A percentile compares a stretch with the other conserved stretches of the same genome.
Evolutionary conservation across 441 rosid genomes (phyloP).

Genomic region (Populus trichocarpa): DNA sequence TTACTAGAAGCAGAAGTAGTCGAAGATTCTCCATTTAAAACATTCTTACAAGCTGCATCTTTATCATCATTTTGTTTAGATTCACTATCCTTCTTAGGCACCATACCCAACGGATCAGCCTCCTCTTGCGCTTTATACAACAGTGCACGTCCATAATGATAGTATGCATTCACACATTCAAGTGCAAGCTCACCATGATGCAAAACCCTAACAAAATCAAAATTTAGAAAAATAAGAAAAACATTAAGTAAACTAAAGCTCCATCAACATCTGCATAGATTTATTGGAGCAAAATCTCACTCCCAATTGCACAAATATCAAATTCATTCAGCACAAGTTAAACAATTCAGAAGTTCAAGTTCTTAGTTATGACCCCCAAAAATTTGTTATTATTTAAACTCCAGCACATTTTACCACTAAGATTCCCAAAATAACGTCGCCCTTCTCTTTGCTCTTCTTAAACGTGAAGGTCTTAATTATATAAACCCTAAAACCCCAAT

Average conservation of each 20-base stretch:
- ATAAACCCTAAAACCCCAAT: background rate
- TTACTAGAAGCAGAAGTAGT: slow-evolving; percentile 45
- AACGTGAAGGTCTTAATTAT: background rate
- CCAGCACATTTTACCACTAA: background rate
- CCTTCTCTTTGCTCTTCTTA: background rate
- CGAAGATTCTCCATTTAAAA: slow-evolving; percentile 41
- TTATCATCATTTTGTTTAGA: slow-evolving; percentile 35
- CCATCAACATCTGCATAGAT: background rate
- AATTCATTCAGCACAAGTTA: background rate
- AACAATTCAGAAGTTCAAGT: background rate
- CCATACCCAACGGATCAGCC: slow-evolving; percentile 74
- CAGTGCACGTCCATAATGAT: slow-evolving; percentile 72
- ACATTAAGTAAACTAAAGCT: background rate
- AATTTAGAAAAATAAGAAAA: background rate
- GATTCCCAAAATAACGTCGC: background rate
- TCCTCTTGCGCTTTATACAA: slow-evolving; percentile 86
- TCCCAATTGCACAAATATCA: background rate
- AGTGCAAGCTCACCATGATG: slow-evolving; percentile 67
- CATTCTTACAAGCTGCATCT: slow-evolving; percentile 41
- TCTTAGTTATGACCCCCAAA: background rate
- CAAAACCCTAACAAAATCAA: slow-evolving; percentile 44
- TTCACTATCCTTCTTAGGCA: slow-evolving; percentile 63
- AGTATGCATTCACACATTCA: slow-evolving; percentile 67
- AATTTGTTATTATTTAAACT: background rate
- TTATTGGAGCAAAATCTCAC: background rate